Evolutionary conservation across 352 stramenopile genomes (phyloP).

Genomic region (Globisporangium nagaii): DNA sequence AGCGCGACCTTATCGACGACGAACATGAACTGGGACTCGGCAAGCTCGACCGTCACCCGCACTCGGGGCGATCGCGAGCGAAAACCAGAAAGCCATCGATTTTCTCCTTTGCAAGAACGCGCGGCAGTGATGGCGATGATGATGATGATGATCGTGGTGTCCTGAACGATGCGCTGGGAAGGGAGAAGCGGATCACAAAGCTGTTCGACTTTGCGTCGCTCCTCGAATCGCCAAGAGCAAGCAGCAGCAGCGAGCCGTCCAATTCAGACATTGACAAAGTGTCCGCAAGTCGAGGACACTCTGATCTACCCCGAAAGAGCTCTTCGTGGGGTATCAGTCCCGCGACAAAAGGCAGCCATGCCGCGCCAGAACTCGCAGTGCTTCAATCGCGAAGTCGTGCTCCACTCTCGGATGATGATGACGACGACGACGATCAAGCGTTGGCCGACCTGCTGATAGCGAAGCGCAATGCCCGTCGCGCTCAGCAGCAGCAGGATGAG

Average conservation of each 20-base stretch:
- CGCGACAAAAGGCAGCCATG: neutral
- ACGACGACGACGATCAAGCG: constrained; percentile 5
- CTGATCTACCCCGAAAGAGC: neutral
- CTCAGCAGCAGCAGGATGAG: neutral
- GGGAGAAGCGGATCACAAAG: neutral
- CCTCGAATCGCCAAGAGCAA: constrained; percentile 7
- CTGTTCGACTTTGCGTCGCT: constrained; percentile 64
- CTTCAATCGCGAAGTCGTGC: too few relatives aligned
- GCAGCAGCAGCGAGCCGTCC: neutral
- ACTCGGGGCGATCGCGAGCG: too few relatives aligned
- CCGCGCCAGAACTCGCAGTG: too few relatives aligned
- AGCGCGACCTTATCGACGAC: neutral
- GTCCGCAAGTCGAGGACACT: neutral
- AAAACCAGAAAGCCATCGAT: constrained; percentile 14
- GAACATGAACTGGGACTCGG: neutral
- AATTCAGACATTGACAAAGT: neutral
- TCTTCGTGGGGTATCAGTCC: neutral
- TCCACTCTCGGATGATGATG: neutral
- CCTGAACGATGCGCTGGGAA: neutral
- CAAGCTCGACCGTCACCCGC: neutral
- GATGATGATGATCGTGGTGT: neutral
- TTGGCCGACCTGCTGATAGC: constrained; percentile 5
- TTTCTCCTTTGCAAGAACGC: constrained; percentile 19
- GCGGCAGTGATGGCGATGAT: neutral
- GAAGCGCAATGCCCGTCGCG: constrained; percentile 9